Conservation (phyloP, 2,329 filamentous ascomycete species). For the Knufia petricola region DNA sequence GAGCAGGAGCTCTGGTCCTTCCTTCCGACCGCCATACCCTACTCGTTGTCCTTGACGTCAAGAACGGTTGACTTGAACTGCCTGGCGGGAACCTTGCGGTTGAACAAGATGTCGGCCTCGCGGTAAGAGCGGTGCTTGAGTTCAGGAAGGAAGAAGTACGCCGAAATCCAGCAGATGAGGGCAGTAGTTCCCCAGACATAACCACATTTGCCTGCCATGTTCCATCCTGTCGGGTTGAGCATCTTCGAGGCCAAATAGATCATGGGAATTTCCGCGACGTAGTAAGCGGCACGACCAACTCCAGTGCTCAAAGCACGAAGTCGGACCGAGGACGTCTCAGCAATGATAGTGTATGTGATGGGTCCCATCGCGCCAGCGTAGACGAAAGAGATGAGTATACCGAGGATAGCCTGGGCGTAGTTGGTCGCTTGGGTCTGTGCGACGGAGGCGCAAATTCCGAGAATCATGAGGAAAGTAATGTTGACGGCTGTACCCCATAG, state of each 20-base stretch:
- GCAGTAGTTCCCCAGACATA: slow-evolving; percentile 29
- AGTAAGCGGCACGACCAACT: slow-evolving; percentile 34
- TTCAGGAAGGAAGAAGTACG: slow-evolving; percentile 38
- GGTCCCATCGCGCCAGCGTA: slow-evolving; percentile 30
- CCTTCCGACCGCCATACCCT: no score
- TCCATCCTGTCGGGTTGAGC: slow-evolving; percentile 32
- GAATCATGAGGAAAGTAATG: slow-evolving; percentile 29
- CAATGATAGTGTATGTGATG: slow-evolving; percentile 32
- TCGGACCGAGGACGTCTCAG: slow-evolving; percentile 31
- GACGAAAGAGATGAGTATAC: slow-evolving; percentile 33
- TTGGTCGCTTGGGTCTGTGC: slow-evolving; percentile 27
- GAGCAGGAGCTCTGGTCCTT: no score
- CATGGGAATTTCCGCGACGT: slow-evolving; percentile 34
- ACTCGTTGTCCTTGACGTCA: slow-evolving; percentile 35
- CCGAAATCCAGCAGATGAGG: slow-evolving; percentile 32
- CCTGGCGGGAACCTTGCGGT: slow-evolving; percentile 33
- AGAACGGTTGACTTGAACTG: slow-evolving; percentile 39
- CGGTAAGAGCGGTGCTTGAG: slow-evolving; percentile 38
- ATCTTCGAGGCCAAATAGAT: slow-evolving; percentile 33
- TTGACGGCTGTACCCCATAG: slow-evolving; percentile 31
- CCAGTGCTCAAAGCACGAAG: slow-evolving; percentile 31
- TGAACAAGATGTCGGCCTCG: slow-evolving; percentile 39
- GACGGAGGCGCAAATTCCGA: slow-evolving; percentile 24
- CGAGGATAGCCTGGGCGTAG: slow-evolving; percentile 31
- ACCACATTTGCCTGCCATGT: slow-evolving; percentile 37